A percentile compares a stretch with the other conserved stretches of the same genome.
These are phyloP conservation scores for Trypanosoma congolense DNA, from an alignment of 208 protist species.

Conservation along the genomic window DNA sequence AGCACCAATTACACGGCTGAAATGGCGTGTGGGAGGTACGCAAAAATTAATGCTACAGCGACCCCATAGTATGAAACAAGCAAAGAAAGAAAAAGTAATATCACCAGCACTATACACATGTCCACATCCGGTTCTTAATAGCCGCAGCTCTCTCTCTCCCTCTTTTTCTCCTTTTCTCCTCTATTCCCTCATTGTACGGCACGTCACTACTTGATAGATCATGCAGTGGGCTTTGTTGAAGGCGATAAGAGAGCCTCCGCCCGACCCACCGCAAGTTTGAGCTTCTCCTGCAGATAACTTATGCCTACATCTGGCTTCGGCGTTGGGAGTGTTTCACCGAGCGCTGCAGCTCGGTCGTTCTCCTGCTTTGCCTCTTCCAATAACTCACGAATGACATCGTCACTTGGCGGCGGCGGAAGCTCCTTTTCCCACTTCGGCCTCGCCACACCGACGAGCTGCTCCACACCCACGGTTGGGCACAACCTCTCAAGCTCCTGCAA, in stretches of 20 bases:
- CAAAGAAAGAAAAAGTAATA: no score
- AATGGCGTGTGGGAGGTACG: no score
- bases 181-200: no score
- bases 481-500: slow-evolving; percentile 20
- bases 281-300: slow-evolving; percentile 17
- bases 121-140: no score
- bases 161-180: no score
- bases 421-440: slow-evolving; percentile 29
- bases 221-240: background rate
- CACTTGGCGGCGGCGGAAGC: slow-evolving; percentile 24
- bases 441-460: slow-evolving; percentile 20
- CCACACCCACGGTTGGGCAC: slow-evolving; percentile 13
- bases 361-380: slow-evolving; percentile 41
- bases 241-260: slow-evolving; percentile 14
- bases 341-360: slow-evolving; percentile 19
- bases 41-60: no score
- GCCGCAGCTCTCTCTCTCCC: no score
- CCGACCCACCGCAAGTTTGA: slow-evolving; percentile 7
- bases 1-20: no score
- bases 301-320: background rate
- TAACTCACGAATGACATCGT: slow-evolving; percentile 31
- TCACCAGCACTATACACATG: no score
- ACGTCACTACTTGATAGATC: no score
- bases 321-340: background rate
- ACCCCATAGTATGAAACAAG: no score